These are phyloP conservation scores for Neurospora cerealis DNA, from an alignment of 495 filamentous ascomycete genomes.

Conservation along the genomic window DNA sequence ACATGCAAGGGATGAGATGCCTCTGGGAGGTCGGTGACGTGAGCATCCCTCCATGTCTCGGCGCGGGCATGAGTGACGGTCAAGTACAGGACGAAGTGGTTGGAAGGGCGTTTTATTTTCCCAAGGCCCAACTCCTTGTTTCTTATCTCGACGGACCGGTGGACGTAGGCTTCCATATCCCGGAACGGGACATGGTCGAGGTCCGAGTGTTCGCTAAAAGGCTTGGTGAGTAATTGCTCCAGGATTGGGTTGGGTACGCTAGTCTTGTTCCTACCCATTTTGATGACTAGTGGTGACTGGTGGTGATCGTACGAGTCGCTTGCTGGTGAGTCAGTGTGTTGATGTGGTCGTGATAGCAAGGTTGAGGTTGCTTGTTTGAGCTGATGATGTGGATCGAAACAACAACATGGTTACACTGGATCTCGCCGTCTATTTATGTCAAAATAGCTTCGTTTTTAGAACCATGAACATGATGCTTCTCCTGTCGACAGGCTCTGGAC, in stretches of 20 bases:
- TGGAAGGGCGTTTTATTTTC: too few species aligned
- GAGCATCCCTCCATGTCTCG: not conserved
- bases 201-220: not conserved
- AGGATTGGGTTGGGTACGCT: too few species aligned
- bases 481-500: not conserved
- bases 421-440: not conserved
- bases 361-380: not conserved
- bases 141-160: not conserved
- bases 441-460: not conserved
- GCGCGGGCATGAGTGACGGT: not conserved
- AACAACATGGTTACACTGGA: not conserved
- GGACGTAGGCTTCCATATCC: not conserved
- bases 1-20: not conserved
- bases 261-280: not conserved
- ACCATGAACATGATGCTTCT: not conserved
- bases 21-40: not conserved
- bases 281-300: not conserved
- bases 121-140: not conserved
- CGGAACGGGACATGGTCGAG: not conserved
- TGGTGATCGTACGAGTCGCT: not conserved
- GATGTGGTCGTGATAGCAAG: not conserved
- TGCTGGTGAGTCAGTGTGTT: not conserved
- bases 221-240: not conserved
- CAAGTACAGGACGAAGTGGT: not conserved
- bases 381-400: not conserved